phyloP scores from a whole-genome alignment of 208 protist species.

The Acanthamoeba castellanii region DNA sequence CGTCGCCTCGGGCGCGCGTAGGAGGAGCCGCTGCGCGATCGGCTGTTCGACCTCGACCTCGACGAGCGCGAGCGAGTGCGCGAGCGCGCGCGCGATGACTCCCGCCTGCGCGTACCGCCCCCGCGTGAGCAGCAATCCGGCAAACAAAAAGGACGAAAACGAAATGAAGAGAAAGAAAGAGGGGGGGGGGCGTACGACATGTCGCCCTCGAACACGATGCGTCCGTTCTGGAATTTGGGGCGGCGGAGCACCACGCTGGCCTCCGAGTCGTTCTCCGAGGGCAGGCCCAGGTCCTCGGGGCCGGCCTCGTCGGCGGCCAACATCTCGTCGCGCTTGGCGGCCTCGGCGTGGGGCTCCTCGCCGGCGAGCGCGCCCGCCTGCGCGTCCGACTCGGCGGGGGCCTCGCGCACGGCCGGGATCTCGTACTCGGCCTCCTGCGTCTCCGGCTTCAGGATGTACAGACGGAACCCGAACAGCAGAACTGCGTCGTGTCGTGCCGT shows the following conservation, averaged over 20 bases:
- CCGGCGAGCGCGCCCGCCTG: neutral
- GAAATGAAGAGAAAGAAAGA: neutral
- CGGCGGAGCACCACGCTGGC: neutral
- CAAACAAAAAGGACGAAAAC: neutral
- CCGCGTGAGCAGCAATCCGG: neutral
- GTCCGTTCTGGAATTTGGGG: constrained; percentile 10
- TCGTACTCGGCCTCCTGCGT: constrained; percentile 7
- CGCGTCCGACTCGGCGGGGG: neutral
- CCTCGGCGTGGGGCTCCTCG: neutral
- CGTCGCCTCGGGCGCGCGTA: neutral
- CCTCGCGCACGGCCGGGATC: neutral
- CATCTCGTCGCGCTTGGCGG: neutral
- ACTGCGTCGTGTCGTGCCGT: neutral
- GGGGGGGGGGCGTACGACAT: neutral
- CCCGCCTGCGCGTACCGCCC: neutral
- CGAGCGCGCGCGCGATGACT: neutral
- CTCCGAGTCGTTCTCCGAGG: constrained; percentile 44
- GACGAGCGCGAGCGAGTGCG: neutral
- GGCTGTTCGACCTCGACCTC: neutral
- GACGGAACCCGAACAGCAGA: neutral
- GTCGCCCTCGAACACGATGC: constrained; percentile 9
- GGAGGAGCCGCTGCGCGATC: neutral
- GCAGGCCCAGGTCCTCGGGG: neutral
- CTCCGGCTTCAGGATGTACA: neutral
- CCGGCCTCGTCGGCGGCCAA: neutral